Conservation (phyloP, 2,329 filamentous ascomycete genomes). For the Fusarium tuaranense region DNA sequence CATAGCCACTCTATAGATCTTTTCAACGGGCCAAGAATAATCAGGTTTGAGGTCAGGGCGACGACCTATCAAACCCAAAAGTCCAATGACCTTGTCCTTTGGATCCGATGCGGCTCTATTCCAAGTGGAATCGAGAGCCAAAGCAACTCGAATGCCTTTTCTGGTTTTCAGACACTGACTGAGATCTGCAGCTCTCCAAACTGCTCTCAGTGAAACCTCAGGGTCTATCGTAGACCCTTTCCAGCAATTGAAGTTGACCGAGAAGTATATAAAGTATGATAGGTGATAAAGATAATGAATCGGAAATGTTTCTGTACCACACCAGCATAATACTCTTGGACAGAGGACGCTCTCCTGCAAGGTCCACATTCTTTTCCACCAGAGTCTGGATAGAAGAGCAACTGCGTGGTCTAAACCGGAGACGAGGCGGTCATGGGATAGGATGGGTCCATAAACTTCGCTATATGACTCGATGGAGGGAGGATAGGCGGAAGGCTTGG, state of each 20-base stretch:
- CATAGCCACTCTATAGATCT: slow-evolving; percentile 11
- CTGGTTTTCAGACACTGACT: background rate
- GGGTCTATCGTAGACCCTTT: background rate
- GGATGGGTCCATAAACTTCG: slow-evolving; percentile 1
- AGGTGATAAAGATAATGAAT: slow-evolving; percentile 8
- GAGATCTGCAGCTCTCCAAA: background rate
- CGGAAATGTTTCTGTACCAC: background rate
- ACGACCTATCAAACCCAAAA: background rate
- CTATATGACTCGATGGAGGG: background rate
- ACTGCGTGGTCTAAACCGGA: background rate
- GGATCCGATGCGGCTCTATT: slow-evolving; percentile 2
- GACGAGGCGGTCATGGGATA: background rate
- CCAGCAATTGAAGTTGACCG: background rate
- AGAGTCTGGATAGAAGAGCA: background rate
- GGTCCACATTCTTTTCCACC: slow-evolving; percentile 23
- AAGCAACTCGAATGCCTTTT: background rate
- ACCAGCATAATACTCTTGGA: slow-evolving; percentile 11
- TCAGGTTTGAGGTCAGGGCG: background rate
- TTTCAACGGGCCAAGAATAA: slow-evolving; percentile 18
- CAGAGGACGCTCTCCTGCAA: slow-evolving; percentile 15
- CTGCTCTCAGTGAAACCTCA: background rate
- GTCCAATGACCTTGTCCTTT: slow-evolving; percentile 8
- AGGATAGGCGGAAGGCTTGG: background rate
- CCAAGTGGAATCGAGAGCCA: slow-evolving; percentile 13
- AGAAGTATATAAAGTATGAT: slow-evolving; percentile 6